Percentiles rank a stretch among this genome's conserved stretches.
phyloP scores from a whole-genome alignment of 352 stramenopile species.

The Globisporangium lucens region DNA sequence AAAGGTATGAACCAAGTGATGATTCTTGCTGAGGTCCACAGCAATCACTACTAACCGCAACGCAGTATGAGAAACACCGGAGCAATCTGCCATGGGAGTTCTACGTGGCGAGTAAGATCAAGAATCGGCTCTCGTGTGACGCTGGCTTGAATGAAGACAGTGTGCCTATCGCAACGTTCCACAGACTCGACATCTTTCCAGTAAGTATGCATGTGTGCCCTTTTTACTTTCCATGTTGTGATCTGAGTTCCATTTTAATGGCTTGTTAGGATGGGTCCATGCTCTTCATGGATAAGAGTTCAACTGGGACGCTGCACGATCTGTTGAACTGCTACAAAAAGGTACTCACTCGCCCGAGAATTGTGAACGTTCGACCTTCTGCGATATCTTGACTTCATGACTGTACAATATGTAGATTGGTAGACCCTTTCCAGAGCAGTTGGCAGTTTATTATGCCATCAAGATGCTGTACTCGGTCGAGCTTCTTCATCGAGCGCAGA shows the following conservation, averaged over 20 bases:
- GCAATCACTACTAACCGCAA: background rate
- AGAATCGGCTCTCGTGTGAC: constrained; percentile 27
- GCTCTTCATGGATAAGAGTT: constrained; percentile 71
- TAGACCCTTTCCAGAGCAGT: constrained; percentile 58
- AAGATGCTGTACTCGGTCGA: constrained; percentile 77
- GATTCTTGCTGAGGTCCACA: background rate
- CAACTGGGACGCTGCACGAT: constrained; percentile 70
- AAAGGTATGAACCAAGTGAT: constrained; percentile 38
- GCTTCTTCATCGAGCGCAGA: constrained; percentile 47
- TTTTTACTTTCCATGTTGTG: constrained; percentile 5
- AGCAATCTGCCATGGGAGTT: constrained; percentile 81
- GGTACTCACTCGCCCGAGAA: constrained; percentile 13
- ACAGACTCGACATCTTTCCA: constrained; percentile 56
- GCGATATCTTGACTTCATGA: too few relatives aligned
- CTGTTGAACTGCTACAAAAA: constrained; percentile 79
- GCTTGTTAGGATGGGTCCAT: constrained; percentile 62
- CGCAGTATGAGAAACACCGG: constrained; percentile 65
- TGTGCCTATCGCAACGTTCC: constrained; percentile 41
- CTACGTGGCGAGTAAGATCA: constrained; percentile 61
- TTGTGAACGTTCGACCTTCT: background rate
- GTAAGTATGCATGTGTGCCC: constrained; percentile 22
- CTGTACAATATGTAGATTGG: constrained; percentile 18
- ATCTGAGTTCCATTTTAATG: background rate
- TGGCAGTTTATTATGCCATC: constrained; percentile 76
- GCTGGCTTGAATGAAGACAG: constrained; percentile 20